A percentile compares a stretch with the other conserved stretches of the same genome.
These are phyloP conservation scores for Lachnellula cervina DNA, from an alignment of 2,329 filamentous ascomycete genomes.

Conservation along the genomic window DNA sequence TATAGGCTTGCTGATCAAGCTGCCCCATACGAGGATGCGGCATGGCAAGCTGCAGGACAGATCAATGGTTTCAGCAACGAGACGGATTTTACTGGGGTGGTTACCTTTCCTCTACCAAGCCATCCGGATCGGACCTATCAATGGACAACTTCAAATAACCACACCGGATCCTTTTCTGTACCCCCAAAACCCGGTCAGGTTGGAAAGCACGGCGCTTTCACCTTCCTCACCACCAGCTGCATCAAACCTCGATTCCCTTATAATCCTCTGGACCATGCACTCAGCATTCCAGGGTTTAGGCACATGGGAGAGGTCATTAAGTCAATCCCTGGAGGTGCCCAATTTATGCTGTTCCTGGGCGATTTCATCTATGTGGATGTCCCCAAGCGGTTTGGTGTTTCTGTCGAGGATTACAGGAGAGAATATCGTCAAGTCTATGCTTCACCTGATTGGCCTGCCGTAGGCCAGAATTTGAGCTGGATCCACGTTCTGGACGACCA, in stretches of 20 bases:
- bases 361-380: constrained; percentile 93
- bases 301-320: constrained; percentile 70
- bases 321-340: constrained; percentile 56
- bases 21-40: constrained; percentile 48
- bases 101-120: constrained; percentile 61
- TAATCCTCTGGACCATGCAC: constrained; percentile 72
- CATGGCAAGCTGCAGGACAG: constrained; percentile 64
- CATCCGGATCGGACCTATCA: constrained; percentile 71
- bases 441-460: constrained; percentile 81
- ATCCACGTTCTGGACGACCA: constrained; percentile 96
- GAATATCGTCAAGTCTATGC: constrained; percentile 96
- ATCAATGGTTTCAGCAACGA: constrained; percentile 63
- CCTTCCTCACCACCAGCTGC: constrained; percentile 88
- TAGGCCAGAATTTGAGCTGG: constrained; percentile 82
- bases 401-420: constrained; percentile 72
- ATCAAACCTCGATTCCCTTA: constrained; percentile 92
- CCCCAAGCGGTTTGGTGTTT: constrained; percentile 69
- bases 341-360: constrained; percentile 77
- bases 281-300: constrained; percentile 75
- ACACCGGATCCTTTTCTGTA: constrained; percentile 74
- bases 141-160: constrained; percentile 82
- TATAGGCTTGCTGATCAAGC: constrained; percentile 52
- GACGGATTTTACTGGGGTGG: constrained; percentile 75
- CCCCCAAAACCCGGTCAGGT: constrained; percentile 66
- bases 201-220: constrained; percentile 67